A percentile compares a stretch with the other conserved stretches of the same genome.
Evolutionary conservation across 2,329 filamentous ascomycete genomes (phyloP).

Genomic region (Beauveria scarabaeidicola): DNA sequence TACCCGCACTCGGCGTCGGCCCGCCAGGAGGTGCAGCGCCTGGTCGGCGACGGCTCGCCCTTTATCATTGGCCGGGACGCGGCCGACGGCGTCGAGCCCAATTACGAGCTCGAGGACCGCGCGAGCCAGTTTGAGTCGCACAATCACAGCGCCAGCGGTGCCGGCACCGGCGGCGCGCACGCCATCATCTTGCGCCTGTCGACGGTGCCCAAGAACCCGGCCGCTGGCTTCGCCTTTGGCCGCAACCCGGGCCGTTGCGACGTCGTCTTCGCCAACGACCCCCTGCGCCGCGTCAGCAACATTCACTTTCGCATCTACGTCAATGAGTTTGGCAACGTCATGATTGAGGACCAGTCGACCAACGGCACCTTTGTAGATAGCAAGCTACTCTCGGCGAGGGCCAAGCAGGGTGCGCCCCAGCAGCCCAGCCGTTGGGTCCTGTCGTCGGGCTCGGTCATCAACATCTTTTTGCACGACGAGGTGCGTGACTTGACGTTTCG

Average conservation of each 20-base stretch:
- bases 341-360: conserved; percentile 92
- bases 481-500: conserved; percentile 65
- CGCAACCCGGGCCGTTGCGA: conserved; percentile 67
- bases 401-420: conserved; percentile 25
- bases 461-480: conserved; percentile 50
- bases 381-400: conserved; percentile 46
- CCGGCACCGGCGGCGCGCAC: conserved; percentile 36
- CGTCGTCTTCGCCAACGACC: conserved; percentile 57
- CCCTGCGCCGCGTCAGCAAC: conserved; percentile 73
- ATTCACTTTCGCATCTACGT: conserved; percentile 92
- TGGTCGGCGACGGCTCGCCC: conserved; percentile 38
- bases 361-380: conserved; percentile 88
- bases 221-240: conserved; percentile 76
- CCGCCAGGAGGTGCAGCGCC: conserved; percentile 55
- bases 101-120: conserved; percentile 44
- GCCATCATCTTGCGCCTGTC: conserved; percentile 79
- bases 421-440: conserved; percentile 50
- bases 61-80: conserved; percentile 42
- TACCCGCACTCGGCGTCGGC: conserved; percentile 70
- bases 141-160: conserved; percentile 27
- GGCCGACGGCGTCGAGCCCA: conserved; percentile 40
- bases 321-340: conserved; percentile 75
- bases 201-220: conserved; percentile 57
- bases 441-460: conserved; percentile 63
- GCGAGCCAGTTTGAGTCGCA: conserved; percentile 34